Base-by-base conservation (phyloP, 1,284 basidiomycete species). In the Leccinum proximum region DNA sequence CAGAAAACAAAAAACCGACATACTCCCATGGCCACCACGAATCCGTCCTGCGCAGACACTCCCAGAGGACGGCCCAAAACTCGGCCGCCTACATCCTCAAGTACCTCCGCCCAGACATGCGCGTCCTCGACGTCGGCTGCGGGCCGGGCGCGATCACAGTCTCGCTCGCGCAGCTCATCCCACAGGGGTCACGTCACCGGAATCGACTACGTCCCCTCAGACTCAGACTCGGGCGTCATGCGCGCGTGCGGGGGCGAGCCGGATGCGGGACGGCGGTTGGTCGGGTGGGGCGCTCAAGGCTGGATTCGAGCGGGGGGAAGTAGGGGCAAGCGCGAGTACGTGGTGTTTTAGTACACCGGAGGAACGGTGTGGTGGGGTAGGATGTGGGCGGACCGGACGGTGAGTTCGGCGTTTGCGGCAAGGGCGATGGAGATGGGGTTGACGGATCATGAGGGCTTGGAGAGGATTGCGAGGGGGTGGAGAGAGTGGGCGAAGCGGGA, bases 61-160 rank as follows among this genome's bases (percentile, higher is more conserved):
- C 68, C 59, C 77, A 74, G 75, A 77, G 81, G 59, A 82, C 81
- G 14, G 80, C 75, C 5, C 68, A 74, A 50, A 81, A 81, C 68
- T 80, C 80, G 0, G 78, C 79, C 9, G 77, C 74, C 1, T 81
- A 82, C 66, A 74, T 83, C 8, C 66, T 83, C 40, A 71, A 74
- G 18, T 69, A 73, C 58, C 71, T 82, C 63, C 71, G 77, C 42
- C 77, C 79, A 2, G 65, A 70, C 65, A 79, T 81, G 76, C 71
- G 72, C 65, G 75, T 82, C 65, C 79, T 82, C 58, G 82, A 82
- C 65, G 68, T 82, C 53, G 81, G 81, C 11, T 83, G 79, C 63
- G 81, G 82, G 0, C 81, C 81, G 0, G 81, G 81, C 0, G 81
- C 79, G 14, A 82, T 82, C 68, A 80, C 79, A 2, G 66, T 70